Percentiles rank a stretch among this genome's conserved stretches.
These are phyloP conservation scores for Camellia sinensis DNA, from an alignment of 148 eudicot species.

Conservation along the genomic window DNA sequence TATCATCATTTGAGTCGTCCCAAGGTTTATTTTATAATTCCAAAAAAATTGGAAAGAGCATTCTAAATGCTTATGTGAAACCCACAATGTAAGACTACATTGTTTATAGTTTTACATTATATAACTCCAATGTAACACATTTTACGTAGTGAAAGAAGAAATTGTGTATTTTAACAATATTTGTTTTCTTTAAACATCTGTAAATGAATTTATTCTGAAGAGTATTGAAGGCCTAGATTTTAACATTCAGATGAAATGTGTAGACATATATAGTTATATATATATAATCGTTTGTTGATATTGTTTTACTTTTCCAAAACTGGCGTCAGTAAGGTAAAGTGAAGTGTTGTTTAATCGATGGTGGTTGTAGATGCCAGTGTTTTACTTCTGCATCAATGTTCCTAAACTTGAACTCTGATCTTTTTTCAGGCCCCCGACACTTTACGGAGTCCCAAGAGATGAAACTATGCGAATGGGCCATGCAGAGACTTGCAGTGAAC, in stretches of 20 bases:
- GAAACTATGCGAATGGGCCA: slow-evolving; percentile 69
- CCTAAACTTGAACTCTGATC: not conserved
- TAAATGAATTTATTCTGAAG: too few relatives aligned
- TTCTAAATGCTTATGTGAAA: not conserved
- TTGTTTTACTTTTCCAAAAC: too few relatives aligned
- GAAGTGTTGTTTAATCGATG: not conserved
- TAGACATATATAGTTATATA: too few relatives aligned
- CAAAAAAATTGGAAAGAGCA: not conserved
- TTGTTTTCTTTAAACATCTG: too few relatives aligned
- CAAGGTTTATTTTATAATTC: not conserved
- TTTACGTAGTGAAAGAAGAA: too few relatives aligned
- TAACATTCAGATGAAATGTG: too few relatives aligned
- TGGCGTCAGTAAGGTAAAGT: not conserved
- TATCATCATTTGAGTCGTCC: not conserved
- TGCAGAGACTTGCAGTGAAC: slow-evolving; percentile 63
- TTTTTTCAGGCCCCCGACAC: slow-evolving; percentile 78
- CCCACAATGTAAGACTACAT: not conserved
- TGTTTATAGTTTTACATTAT: too few relatives aligned
- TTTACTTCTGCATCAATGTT: not conserved
- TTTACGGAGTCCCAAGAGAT: slow-evolving; percentile 83
- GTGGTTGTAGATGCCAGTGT: not conserved
- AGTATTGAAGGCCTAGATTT: too few relatives aligned
- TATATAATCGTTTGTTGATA: too few relatives aligned
- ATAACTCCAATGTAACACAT: too few relatives aligned
- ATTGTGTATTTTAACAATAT: too few relatives aligned